A percentile compares a stretch with the other conserved stretches of the same genome.
Conservation (phyloP, 2,329 filamentous ascomycete genomes). For the Coniella vitis region DNA sequence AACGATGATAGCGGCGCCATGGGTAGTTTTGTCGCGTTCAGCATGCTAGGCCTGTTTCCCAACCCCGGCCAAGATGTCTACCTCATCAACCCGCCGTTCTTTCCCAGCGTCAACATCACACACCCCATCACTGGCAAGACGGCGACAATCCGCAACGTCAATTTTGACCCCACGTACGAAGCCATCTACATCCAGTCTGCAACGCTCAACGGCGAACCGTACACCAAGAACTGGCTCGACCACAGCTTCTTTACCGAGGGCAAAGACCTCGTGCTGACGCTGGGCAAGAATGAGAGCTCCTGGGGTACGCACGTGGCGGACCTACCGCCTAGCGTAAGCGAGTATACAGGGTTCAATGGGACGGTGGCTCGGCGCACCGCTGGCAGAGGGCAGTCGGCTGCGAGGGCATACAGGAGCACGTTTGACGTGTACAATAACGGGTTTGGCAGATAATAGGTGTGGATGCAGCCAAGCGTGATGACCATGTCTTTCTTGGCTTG, state of each 20-base stretch:
- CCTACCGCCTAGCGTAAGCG: conserved; percentile 52
- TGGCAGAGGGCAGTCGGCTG: background rate
- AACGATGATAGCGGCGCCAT: conserved; percentile 68
- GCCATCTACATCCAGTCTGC: conserved; percentile 60
- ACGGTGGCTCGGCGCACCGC: conserved; percentile 9
- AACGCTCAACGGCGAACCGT: conserved; percentile 52
- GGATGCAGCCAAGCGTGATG: background rate
- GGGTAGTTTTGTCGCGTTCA: conserved; percentile 58
- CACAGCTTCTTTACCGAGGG: conserved; percentile 63
- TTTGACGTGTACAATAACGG: background rate
- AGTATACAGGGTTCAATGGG: conserved; percentile 28
- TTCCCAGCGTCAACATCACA: conserved; percentile 51
- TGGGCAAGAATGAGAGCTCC: conserved; percentile 53
- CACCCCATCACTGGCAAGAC: conserved; percentile 52
- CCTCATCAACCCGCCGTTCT: conserved; percentile 64
- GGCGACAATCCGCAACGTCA: conserved; percentile 51
- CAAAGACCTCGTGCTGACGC: conserved; percentile 53
- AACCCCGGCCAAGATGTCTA: conserved; percentile 64
- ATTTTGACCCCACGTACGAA: conserved; percentile 53
- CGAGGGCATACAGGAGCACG: background rate
- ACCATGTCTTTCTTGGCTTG: too few relatives aligned
- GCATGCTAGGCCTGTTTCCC: conserved; percentile 66
- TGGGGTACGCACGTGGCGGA: conserved; percentile 58
- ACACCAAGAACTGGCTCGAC: conserved; percentile 59
- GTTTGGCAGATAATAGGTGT: background rate